Conservation (phyloP, 805 yeast species). For the Diddensiella santjacobensis region DNA sequence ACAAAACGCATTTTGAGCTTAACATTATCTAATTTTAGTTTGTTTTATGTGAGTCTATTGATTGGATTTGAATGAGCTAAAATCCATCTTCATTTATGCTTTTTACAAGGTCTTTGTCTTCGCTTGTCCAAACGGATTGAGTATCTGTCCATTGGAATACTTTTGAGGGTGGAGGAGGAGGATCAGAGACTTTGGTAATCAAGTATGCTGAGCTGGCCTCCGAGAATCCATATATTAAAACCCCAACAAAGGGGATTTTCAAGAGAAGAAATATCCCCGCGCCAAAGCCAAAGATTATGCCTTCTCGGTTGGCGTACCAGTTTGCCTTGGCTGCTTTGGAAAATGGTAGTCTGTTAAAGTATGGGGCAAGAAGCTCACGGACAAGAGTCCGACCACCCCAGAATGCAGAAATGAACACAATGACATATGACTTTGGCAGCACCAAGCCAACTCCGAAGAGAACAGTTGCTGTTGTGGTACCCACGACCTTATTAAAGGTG, state of each 20-base stretch:
- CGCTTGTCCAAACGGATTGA: conserved; percentile 32
- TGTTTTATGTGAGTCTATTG: too few species aligned
- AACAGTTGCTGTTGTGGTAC: conserved; percentile 42
- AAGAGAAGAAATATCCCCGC: conserved; percentile 43
- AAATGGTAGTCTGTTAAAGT: conserved; percentile 46
- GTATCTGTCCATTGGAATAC: conserved; percentile 30
- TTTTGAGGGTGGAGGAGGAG: conserved; percentile 33
- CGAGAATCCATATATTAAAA: conserved; percentile 49
- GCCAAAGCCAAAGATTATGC: conserved; percentile 55
- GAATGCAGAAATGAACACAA: conserved; percentile 41
- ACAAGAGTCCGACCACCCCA: conserved; percentile 46
- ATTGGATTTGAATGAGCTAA: too few species aligned
- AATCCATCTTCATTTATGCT: conserved; percentile 9
- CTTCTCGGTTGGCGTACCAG: conserved; percentile 54
- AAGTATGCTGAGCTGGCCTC: conserved; percentile 52
- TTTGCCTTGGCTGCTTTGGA: conserved; percentile 38
- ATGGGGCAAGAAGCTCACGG: conserved; percentile 48
- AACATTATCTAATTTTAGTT: too few species aligned
- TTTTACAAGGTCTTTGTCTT: conserved; percentile 10
- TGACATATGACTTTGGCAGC: conserved; percentile 36
- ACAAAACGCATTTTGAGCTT: too few species aligned
- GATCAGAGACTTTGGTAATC: conserved; percentile 50
- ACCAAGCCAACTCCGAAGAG: conserved; percentile 37
- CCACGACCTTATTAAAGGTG: conserved; percentile 43
- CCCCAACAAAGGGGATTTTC: conserved; percentile 44